Evolutionary conservation across 2,329 filamentous ascomycete species (phyloP).

Genomic region (Arthrobotrys sphaeroides): DNA sequence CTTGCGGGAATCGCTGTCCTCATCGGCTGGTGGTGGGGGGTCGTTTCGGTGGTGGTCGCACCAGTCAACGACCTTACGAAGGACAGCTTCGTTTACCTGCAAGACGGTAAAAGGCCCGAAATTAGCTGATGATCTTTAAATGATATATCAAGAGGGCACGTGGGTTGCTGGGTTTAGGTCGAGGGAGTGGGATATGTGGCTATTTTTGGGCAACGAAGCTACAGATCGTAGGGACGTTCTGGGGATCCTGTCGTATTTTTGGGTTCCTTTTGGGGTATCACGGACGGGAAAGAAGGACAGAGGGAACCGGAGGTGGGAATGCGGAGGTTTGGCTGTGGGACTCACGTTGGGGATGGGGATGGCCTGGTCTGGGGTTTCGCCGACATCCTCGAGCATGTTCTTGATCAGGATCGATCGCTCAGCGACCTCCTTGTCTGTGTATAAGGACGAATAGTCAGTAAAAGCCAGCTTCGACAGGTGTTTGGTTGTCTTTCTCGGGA

Average conservation of each 20-base stretch:
- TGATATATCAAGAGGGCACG: neutral
- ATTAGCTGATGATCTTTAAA: neutral
- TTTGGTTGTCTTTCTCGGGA: no score
- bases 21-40: constrained; percentile 80
- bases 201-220: neutral
- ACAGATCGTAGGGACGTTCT: neutral
- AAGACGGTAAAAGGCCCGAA: constrained; percentile 31
- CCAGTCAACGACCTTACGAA: constrained; percentile 98
- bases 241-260: no score
- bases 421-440: constrained; percentile 78
- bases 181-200: neutral
- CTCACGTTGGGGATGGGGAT: constrained; percentile 87
- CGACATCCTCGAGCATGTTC: constrained; percentile 96
- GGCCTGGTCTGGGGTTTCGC: constrained; percentile 69
- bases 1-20: constrained; percentile 92
- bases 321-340: constrained; percentile 25
- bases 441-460: constrained; percentile 5
- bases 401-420: constrained; percentile 96
- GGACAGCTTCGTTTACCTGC: constrained; percentile 88
- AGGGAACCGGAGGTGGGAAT: neutral
- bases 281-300: neutral
- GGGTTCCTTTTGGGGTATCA: no score
- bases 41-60: constrained; percentile 94
- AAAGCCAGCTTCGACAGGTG: neutral
- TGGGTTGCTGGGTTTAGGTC: neutral